Base-by-base conservation (phyloP, 345 rosid species). In the Geranium rotundifolium region DNA sequence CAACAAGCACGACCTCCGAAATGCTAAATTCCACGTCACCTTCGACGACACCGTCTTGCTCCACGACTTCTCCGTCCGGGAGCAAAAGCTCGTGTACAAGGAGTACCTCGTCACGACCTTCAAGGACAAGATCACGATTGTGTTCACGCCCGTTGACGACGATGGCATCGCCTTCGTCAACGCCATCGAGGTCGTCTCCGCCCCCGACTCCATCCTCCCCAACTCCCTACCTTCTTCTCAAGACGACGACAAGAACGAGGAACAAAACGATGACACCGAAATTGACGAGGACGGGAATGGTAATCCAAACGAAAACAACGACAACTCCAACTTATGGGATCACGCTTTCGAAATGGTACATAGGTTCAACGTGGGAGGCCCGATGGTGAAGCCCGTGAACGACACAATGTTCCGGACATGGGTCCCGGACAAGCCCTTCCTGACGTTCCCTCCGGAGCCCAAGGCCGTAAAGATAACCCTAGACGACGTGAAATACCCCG, bases 301-400 rank as follows among this genome's bases (percentile, higher is more conserved):
- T 4, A 34, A 34, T 8, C 10, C 10, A 8, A 34, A 8, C 10
- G 41, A 8, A 34, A 34, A 34, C 6, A 34, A 34, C 6, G 69
- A 70, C 9, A 74, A 86, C 61, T 65, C 58, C 8, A 92, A 95
- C 17, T 65, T 91, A 67, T 59, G 70, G 17, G 67, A 76, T 18
- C 69, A 70, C 19, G 79, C 82, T n/a, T 69, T 85, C 2, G 77
- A 89, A 75, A 82, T 82, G 17, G 71, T 71, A 41, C 77, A 82
- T 65, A 72, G 92, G n/a, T 64, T 91, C 64, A 91, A 91, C 49
- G 67, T 89, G 2, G 98, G 93, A 12, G 98, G 98, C 15, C 71
- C 80, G 30, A 12, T 20, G 0, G 30, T 89, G 18, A 73, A 80
- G 46, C 76, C 98, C 0, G 61, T 65, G 39, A 77, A 72, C 8